A percentile compares a stretch with the other conserved stretches of the same genome.
These are phyloP conservation scores for Dunaliella primolecta DNA, from an alignment of 139 green algal genomes.

Conservation along the genomic window DNA sequence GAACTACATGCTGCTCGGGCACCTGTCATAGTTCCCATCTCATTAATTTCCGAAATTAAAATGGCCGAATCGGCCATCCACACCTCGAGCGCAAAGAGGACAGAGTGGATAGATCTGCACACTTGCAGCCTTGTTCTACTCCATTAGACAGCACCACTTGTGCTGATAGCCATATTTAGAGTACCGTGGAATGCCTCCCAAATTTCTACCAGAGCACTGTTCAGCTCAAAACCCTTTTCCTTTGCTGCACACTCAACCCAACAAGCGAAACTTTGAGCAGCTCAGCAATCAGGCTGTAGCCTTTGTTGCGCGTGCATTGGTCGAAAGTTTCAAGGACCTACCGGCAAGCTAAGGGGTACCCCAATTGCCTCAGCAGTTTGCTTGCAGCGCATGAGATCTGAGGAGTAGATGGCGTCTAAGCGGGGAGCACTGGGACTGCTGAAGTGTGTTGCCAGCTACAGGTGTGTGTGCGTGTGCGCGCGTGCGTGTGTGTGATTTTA, in stretches of 20 bases:
- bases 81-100: background rate
- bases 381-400: background rate
- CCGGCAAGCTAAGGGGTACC: background rate
- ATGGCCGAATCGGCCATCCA: background rate
- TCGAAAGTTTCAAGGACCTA: no score
- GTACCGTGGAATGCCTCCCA: no score
- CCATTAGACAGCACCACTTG: no score
- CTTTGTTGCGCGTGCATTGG: no score
- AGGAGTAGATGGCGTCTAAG: conserved; percentile 6
- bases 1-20: no score
- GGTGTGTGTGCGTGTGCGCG: no score
- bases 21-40: background rate
- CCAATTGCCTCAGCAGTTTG: conserved; percentile 1
- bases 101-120: no score
- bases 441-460: background rate
- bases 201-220: no score
- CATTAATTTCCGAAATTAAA: background rate
- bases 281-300: background rate
- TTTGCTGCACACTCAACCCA: background rate
- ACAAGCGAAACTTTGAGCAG: background rate
- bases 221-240: background rate
- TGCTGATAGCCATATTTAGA: no score
- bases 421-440: background rate
- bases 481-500: no score
- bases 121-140: no score